Conservation (phyloP, 1,284 basidiomycete species). For the Boletus holoroseus region DNA sequence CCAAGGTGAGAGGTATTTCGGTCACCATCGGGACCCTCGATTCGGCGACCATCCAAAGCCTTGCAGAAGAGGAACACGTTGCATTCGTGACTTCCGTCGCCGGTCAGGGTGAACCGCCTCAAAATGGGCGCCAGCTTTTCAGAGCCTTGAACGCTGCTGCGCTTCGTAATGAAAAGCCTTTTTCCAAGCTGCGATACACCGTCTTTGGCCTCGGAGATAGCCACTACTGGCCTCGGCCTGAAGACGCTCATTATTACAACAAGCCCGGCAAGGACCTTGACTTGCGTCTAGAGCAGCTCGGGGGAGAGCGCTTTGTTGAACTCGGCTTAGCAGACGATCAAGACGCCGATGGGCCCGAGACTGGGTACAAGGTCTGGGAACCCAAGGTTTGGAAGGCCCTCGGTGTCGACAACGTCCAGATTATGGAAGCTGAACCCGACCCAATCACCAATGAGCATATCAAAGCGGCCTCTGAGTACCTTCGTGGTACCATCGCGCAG, state of each 20-base stretch:
- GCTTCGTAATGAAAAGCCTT: conserved; percentile 48
- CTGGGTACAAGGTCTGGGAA: conserved; percentile 96
- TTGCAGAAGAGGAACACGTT: conserved; percentile 78
- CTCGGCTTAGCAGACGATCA: conserved; percentile 95
- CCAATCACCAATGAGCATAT: conserved; percentile 99
- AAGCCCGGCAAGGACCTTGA: conserved; percentile 93
- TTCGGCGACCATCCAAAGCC: conserved; percentile 68
- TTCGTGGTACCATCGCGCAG: conserved; percentile 93
- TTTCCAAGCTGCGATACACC: conserved; percentile 65
- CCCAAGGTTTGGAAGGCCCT: conserved; percentile 90
- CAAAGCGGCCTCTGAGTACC: conserved; percentile 93
- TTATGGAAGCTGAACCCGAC: conserved; percentile 91
- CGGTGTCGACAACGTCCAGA: conserved; percentile 86
- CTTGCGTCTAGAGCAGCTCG: conserved; percentile 68
- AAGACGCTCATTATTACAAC: conserved; percentile 98
- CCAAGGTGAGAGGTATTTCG: conserved; percentile 80
- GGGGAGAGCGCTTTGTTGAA: conserved; percentile 65
- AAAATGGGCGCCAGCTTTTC: conserved; percentile 90
- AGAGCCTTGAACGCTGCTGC: conserved; percentile 77
- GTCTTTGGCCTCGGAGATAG: conserved; percentile 98
- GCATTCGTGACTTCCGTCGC: conserved; percentile 92
- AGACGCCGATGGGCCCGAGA: conserved; percentile 93
- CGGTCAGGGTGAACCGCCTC: conserved; percentile 97
- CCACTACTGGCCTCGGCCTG: conserved; percentile 97
- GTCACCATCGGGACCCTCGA: conserved; percentile 72